A percentile compares a stretch with the other conserved stretches of the same genome.
Evolutionary conservation across 1,139 yeast species (phyloP).

Genomic region (Saccharomyces hybrid): DNA sequence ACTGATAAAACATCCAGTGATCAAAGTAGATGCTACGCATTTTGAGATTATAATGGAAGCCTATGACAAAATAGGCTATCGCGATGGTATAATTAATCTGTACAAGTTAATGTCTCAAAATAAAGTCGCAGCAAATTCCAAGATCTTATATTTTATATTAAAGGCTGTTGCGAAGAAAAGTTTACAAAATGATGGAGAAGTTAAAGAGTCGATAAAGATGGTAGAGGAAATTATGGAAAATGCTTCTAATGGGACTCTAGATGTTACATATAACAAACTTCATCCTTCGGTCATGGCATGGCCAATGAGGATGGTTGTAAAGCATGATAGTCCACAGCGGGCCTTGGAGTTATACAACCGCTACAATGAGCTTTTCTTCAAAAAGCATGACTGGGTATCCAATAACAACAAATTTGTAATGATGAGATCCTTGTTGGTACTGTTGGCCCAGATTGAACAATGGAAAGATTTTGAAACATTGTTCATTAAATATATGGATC

Average conservation of each 20-base stretch:
- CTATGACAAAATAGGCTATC: slow-evolving; percentile 16
- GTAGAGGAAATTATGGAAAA: slow-evolving; percentile 29
- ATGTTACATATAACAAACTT: slow-evolving; percentile 18
- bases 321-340: slow-evolving; percentile 26
- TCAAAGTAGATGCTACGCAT: slow-evolving; percentile 26
- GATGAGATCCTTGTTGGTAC: slow-evolving; percentile 29
- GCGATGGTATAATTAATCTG: slow-evolving; percentile 25
- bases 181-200: slow-evolving; percentile 23
- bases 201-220: slow-evolving; percentile 26
- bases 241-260: slow-evolving; percentile 20
- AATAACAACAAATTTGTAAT: slow-evolving; percentile 24
- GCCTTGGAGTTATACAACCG: slow-evolving; percentile 30
- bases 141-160: slow-evolving; percentile 38
- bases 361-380: slow-evolving; percentile 25
- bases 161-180: slow-evolving; percentile 39
- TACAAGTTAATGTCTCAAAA: slow-evolving; percentile 39
- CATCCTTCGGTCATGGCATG: slow-evolving; percentile 33
- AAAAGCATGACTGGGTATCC: slow-evolving; percentile 17
- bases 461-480: slow-evolving; percentile 32
- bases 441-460: slow-evolving; percentile 29
- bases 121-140: slow-evolving; percentile 33
- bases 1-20: slow-evolving; percentile 12
- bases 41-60: slow-evolving; percentile 31
- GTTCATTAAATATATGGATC: slow-evolving; percentile 25
- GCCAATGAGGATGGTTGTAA: slow-evolving; percentile 29